Conservation (phyloP, 352 stramenopile species). For the Phytopythium cucurbitacearum region DNA sequence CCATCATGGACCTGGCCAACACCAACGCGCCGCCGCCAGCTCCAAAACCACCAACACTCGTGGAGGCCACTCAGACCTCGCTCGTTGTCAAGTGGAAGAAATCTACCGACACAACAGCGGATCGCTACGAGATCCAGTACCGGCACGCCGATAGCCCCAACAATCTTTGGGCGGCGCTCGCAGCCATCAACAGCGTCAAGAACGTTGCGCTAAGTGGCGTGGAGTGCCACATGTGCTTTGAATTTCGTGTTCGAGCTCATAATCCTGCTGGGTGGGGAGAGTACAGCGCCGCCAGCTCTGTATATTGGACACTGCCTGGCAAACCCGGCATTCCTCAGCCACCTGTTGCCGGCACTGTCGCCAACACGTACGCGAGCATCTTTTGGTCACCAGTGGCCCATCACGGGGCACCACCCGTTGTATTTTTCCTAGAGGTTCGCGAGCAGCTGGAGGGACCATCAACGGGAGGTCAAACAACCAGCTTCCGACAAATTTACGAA, state of each 20-base stretch:
- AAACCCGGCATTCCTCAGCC: slow-evolving; percentile 32
- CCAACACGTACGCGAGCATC: slow-evolving; percentile 68
- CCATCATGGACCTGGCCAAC: slow-evolving; percentile 51
- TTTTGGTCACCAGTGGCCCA: slow-evolving; percentile 62
- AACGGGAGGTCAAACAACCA: neutral
- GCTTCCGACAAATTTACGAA: slow-evolving; percentile 52
- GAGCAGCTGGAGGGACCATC: slow-evolving; percentile 17
- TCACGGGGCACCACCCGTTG: slow-evolving; percentile 51
- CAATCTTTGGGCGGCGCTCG: slow-evolving; percentile 43
- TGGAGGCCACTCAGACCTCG: slow-evolving; percentile 45
- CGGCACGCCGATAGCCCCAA: slow-evolving; percentile 38
- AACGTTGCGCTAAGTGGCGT: slow-evolving; percentile 38
- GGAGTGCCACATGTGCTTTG: slow-evolving; percentile 40
- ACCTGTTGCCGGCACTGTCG: slow-evolving; percentile 47
- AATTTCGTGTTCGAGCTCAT: slow-evolving; percentile 58
- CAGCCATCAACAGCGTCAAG: slow-evolving; percentile 27
- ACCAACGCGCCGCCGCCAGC: slow-evolving; percentile 31
- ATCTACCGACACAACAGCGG: slow-evolving; percentile 51
- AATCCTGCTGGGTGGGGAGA: slow-evolving; percentile 74
- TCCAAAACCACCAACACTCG: slow-evolving; percentile 31
- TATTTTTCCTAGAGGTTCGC: slow-evolving; percentile 59
- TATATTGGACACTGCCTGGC: slow-evolving; percentile 60
- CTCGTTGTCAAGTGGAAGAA: slow-evolving; percentile 61
- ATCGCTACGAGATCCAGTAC: slow-evolving; percentile 76
- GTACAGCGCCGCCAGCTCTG: slow-evolving; percentile 39